Base-by-base conservation (phyloP, 805 yeast genomes). In the Diddensiella transvaalensis region DNA sequence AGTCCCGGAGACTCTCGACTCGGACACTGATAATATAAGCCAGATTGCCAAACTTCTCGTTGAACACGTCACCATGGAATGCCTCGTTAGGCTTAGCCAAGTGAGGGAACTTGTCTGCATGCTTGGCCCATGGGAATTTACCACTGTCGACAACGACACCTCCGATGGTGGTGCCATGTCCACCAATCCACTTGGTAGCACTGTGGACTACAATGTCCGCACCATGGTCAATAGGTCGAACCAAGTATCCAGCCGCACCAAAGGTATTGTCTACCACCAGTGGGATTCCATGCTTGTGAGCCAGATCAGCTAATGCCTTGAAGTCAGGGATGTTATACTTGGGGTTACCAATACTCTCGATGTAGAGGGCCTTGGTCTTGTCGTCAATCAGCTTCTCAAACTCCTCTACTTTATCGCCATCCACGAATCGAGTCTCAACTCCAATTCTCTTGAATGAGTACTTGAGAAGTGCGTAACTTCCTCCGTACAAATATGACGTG, bases 101-200 rank as follows among this genome's bases (percentile, higher is more conserved):
- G 68, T 89, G 96, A 47, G 98, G 97, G 76, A 78, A 93, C 68
- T 83, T 86, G 62, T 85, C 82, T 40, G 93, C 91, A 70, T 86
- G 78, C 54, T 87, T 78, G 49, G 77, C 73, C 90, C 96, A 91
- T 61, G 91, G 95, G 76, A 91, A 91, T 44, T 85, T 90, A 58
- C 97, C 96, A 32, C 89, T 80, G 66, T 91, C 96, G 42, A 91
- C 76, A 56, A 91, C 76, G 46, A 83, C 86, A 75, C 98, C 98
- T 46, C 85, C 97, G 67, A 90, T 83, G 39, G 96, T 87, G 49
- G 86, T 88, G 64, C 98, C 97, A 65, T 90, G 97, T 51, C 97
- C 98, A 55, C 96, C 96, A 57, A 90, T 90, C 96, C 96, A 91
- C 69, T 90, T 90, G 51, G 98, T 90, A 47, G 96, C 96, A 52